Percentiles rank a stretch among this genome's conserved stretches.
Evolutionary conservation across 345 rosid species (phyloP).

Genomic region (Eucalyptus microcorys): DNA sequence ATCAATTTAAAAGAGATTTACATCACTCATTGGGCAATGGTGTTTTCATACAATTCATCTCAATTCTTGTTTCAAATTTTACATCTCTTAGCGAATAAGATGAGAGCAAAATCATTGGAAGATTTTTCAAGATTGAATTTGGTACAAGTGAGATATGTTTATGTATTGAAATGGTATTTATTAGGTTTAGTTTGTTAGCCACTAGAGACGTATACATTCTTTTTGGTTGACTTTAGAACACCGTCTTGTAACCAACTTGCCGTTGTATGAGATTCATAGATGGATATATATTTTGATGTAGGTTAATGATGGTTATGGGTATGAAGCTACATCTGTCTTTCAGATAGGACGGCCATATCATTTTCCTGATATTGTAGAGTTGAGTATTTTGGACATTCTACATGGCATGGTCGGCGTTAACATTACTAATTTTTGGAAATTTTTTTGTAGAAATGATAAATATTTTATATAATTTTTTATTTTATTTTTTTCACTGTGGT

Average conservation of each 20-base stretch:
- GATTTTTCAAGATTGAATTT: neutral
- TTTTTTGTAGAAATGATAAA: too few species aligned
- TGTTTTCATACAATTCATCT: neutral
- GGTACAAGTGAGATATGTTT: neutral
- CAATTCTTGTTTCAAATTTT: neutral
- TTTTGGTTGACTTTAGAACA: neutral
- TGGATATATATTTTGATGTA: too few species aligned
- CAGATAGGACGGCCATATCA: accelerated
- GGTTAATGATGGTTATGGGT: too few species aligned
- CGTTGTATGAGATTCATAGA: too few species aligned
- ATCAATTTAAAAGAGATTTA: too few species aligned
- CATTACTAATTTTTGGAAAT: accelerated
- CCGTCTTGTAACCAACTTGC: neutral
- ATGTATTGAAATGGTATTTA: neutral
- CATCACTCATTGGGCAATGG: too few species aligned
- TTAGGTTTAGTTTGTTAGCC: neutral
- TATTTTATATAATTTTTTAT: too few species aligned
- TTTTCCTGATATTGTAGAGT: too few species aligned
- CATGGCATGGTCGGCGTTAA: accelerated
- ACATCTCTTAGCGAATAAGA: neutral
- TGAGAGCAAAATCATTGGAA: too few species aligned
- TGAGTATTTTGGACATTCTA: accelerated
- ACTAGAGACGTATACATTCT: neutral
- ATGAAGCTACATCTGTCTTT: too few species aligned
- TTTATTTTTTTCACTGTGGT: too few species aligned